Conservation (phyloP, 108 stramenopile species). For the Skeletonema grethae region DNA sequence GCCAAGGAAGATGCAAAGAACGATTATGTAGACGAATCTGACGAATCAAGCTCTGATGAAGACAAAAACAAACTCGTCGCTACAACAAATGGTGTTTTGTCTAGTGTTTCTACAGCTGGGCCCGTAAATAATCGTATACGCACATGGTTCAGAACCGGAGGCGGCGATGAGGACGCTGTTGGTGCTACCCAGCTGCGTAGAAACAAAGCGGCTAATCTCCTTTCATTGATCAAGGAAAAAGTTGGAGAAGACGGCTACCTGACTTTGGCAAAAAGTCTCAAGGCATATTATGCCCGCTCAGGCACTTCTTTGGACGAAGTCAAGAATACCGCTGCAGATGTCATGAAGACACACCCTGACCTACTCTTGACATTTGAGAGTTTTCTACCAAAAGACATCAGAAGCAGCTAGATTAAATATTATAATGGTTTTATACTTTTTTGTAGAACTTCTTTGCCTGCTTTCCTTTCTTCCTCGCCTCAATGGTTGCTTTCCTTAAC, state of each 20-base stretch:
- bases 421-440: slow-evolving; percentile 17
- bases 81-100: slow-evolving; percentile 3
- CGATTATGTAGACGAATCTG: slow-evolving; percentile 20
- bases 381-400: slow-evolving; percentile 63
- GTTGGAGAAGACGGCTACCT: slow-evolving; percentile 60
- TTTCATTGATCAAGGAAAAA: slow-evolving; percentile 55
- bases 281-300: slow-evolving; percentile 46
- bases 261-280: slow-evolving; percentile 44
- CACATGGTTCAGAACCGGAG: slow-evolving; percentile 53
- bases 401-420: slow-evolving; percentile 11
- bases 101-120: slow-evolving; percentile 6
- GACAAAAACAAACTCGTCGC: slow-evolving; percentile 16
- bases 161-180: slow-evolving; percentile 45
- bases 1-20: slow-evolving; percentile 30
- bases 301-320: slow-evolving; percentile 43
- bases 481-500: slow-evolving; percentile 16
- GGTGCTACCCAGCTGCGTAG: slow-evolving; percentile 45
- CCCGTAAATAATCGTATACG: slow-evolving; percentile 34
- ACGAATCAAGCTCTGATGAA: slow-evolving; percentile 29
- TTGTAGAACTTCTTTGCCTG: slow-evolving; percentile 34
- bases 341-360: slow-evolving; percentile 60
- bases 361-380: slow-evolving; percentile 56
- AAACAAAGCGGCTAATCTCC: slow-evolving; percentile 47
- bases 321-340: slow-evolving; percentile 37
- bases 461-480: slow-evolving; percentile 19